Base-by-base conservation (phyloP, 768 basidiomycete genomes). In the Suillus fuscotomentosus region DNA sequence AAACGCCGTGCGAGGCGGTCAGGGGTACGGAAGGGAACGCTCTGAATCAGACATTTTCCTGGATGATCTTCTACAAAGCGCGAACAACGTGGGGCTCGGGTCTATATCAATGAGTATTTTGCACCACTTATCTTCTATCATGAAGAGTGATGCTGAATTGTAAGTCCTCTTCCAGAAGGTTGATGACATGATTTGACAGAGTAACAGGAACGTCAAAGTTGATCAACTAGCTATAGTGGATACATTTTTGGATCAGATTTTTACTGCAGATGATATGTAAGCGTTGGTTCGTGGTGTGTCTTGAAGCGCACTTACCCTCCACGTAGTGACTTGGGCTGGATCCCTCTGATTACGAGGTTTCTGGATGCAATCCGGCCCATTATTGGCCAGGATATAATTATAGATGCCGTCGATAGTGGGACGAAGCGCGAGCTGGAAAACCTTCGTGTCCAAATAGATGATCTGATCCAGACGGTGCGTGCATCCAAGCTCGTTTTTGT, bases 361-460 rank as follows among this genome's bases (percentile, higher is more conserved):
- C 73, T 84, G 4, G 72, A 77, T 1, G 86, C 86, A 4, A 85
- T 91, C 7, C 81, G 86, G 69, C 80, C 85, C 63, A 83, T 91
- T 63, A 90, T 88, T 22, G 88, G 88, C 0, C 83, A 86, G 69
- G 80, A 82, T 60, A 73, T 88, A 7, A 82, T 86, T 20, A 80
- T 87, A 6, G 80, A 77, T 54, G 71, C 77, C 5, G 74, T 75
- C 0, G 76, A 77, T 2, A 80, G 80, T 38, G 77, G 67, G 1
- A 80, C 86, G 24, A 81, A 87, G 53, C 82, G 86, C 61, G 89
- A 92, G 71, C 75, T 93, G 7, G 86, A 88, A 65, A 75, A 75
- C 4, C 78, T 92, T 27, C 83, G 86, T 22, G 71, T 71, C 8
- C 82, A 86, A 68, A 83, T 91, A 2, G 88, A 90, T 48, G 81